Base-by-base conservation (phyloP, 192 early-diverging fungal species). In the Coemansia sp. region DNA sequence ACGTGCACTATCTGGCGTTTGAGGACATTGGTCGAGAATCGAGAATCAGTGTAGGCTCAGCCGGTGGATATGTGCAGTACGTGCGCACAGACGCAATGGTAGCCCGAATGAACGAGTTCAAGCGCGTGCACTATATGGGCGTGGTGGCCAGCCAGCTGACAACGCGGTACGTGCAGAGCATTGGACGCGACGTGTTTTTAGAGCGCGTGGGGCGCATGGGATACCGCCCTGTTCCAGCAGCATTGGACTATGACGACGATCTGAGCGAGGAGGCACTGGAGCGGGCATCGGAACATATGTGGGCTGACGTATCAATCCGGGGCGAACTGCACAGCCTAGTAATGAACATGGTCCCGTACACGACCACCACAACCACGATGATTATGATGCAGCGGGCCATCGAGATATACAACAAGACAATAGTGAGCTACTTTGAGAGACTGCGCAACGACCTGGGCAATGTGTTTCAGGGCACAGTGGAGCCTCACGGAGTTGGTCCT, bases 361-460 rank as follows among this genome's bases (percentile, higher is more conserved):
- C 67, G 3, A 63, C 66, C 8, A 73, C 59, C 60, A 54, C 56
- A 27, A 69, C 75, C 2, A 69, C 59, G 8, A 69, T 64, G 66
- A 39, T 66, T 12, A 71, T 71, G n/a, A 69, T 78, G 70, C 70
- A 73, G 64, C 71, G 52, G 29, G 35, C 75, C 0, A 68, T 73
- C 14, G 75, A 73, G 61, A 53, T 61, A 10, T 78, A 73, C 63
- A 78, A 78, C 75, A 73, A 56, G 29, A 26, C 59, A 0, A 63
- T 65, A 1, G 27, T 78, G 12, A 66, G 69, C 38, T 64, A 59
- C 37, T 13, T 59, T 1, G 59, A 56, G 10, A 19, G 24, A 1
- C 22, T 12, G 3, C 20, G 23, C 5, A 13, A 13, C 0, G n/a
- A 8, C 0, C 12, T 45, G 24, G 35, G 20, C 52, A 22, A 62